A percentile compares a stretch with the other conserved stretches of the same genome.
Conservation (phyloP, 2,329 filamentous ascomycete genomes). For the Paraconiothyrium sp. region DNA sequence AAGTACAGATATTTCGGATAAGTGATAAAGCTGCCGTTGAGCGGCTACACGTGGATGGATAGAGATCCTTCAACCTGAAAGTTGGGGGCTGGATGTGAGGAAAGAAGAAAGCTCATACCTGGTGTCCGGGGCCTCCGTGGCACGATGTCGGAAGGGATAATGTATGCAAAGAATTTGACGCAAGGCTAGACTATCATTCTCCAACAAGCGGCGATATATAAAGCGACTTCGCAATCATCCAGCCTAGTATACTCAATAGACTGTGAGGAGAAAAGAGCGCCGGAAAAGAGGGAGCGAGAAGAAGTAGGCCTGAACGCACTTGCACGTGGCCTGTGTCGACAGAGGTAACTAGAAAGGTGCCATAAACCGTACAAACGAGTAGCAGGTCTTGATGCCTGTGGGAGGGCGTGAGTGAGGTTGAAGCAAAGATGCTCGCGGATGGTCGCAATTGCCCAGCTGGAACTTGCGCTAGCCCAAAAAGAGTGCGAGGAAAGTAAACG, state of each 20-base stretch:
- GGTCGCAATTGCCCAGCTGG: slow-evolving; percentile 11
- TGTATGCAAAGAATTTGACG: slow-evolving; percentile 27
- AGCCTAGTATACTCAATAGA: slow-evolving; percentile 17
- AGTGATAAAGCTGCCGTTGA: background rate
- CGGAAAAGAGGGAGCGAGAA: slow-evolving; percentile 40
- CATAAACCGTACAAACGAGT: background rate
- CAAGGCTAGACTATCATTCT: slow-evolving; percentile 28
- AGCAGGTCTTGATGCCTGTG: background rate
- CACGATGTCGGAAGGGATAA: slow-evolving; percentile 33
- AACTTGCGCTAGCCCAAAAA: slow-evolving; percentile 8
- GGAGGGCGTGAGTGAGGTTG: slow-evolving; percentile 7
- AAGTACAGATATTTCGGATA: background rate
- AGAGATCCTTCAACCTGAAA: background rate
- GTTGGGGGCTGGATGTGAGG: slow-evolving; percentile 21
- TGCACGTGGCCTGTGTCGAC: background rate
- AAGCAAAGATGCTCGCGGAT: slow-evolving; percentile 14
- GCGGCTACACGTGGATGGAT: background rate
- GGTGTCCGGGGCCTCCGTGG: slow-evolving; percentile 25
- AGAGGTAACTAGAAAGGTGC: background rate
- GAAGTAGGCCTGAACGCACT: slow-evolving; percentile 7
- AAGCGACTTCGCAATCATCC: slow-evolving; percentile 12
- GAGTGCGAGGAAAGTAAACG: background rate
- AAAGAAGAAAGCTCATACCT: slow-evolving; percentile 29
- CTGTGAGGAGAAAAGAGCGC: slow-evolving; percentile 28
- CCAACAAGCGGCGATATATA: slow-evolving; percentile 15